These are phyloP conservation scores for Fusarium equiseti DNA, from an alignment of 2,329 filamentous ascomycete species.

Conservation along the genomic window DNA sequence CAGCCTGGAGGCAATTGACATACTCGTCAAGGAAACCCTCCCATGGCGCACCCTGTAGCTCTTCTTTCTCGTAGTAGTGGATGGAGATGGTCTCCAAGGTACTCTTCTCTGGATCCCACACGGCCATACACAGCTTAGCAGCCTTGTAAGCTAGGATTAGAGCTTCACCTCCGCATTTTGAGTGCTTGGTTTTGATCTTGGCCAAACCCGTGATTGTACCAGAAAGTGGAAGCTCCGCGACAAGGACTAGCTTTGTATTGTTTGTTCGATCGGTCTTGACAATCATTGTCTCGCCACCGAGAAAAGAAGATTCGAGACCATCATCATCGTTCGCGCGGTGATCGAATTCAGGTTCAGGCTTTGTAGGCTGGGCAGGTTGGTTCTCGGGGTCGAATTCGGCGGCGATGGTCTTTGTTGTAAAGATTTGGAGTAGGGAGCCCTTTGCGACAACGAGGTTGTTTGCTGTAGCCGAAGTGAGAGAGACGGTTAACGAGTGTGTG, in stretches of 20 bases:
- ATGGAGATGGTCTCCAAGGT: constrained; percentile 90
- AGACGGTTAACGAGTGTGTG: constrained; percentile 83
- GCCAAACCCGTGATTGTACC: constrained; percentile 88
- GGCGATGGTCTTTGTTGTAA: constrained; percentile 76
- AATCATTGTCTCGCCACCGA: constrained; percentile 71
- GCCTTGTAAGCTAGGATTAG: constrained; percentile 88
- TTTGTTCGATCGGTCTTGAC: constrained; percentile 72
- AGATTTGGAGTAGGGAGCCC: constrained; percentile 93
- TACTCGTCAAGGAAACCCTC: constrained; percentile 79
- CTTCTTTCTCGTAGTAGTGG: constrained; percentile 98
- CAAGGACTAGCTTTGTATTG: constrained; percentile 82
- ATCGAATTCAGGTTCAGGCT: constrained; percentile 63
- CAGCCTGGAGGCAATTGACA: constrained; percentile 85
- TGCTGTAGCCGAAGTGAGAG: constrained; percentile 80
- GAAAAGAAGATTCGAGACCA: constrained; percentile 74
- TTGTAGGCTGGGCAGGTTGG: constrained; percentile 52
- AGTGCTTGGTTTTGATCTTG: constrained; percentile 77
- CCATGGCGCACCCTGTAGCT: constrained; percentile 86
- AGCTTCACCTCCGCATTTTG: constrained; percentile 84
- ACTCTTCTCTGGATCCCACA: constrained; percentile 89
- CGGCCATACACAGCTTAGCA: constrained; percentile 90
- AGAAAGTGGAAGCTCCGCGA: constrained; percentile 85
- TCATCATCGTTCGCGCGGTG: constrained; percentile 69
- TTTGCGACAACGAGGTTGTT: constrained; percentile 92
- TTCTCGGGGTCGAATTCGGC: constrained; percentile 69